A percentile compares a stretch with the other conserved stretches of the same genome.
Evolutionary conservation across 1,284 basidiomycete species (phyloP).

Genomic region (Coniophora puteana): DNA sequence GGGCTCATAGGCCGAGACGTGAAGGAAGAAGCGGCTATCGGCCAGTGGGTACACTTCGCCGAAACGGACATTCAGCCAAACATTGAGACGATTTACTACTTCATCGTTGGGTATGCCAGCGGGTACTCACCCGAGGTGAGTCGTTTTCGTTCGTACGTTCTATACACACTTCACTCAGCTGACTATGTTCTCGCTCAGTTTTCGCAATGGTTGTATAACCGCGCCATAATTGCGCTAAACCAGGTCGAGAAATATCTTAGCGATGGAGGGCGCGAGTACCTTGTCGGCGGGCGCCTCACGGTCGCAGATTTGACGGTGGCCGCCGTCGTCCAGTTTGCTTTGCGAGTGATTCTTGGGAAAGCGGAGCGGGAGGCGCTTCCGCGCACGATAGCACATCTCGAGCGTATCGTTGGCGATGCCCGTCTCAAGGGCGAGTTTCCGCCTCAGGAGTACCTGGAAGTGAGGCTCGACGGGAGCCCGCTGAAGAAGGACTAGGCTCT

Average conservation of each 20-base stretch:
- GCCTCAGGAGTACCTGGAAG: no score
- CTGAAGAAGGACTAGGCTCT: no score
- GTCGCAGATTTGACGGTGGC: conserved; percentile 85
- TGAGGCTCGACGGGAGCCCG: no score
- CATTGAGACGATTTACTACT: conserved; percentile 24
- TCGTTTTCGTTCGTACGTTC: conserved; percentile 33
- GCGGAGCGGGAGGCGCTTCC: conserved; percentile 63
- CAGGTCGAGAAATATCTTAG: conserved; percentile 76
- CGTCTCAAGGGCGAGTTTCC: conserved; percentile 65
- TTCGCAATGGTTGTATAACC: no score
- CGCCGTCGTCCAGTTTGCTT: conserved; percentile 47
- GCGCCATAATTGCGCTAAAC: conserved; percentile 55
- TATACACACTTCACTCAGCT: conserved; percentile 2
- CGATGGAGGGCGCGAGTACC: conserved; percentile 83
- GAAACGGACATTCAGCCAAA: conserved; percentile 49
- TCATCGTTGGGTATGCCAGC: no score
- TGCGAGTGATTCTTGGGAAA: conserved; percentile 58
- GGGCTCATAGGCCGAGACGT: conserved; percentile 54
- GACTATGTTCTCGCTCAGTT: no score
- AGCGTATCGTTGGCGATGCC: conserved; percentile 85
- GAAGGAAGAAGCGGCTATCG: conserved; percentile 58
- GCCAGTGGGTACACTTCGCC: conserved; percentile 66
- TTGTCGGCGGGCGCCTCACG: conserved; percentile 93
- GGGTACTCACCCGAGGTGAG: no score
- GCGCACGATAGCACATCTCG: conserved; percentile 79